Conservation (phyloP, 2,329 filamentous ascomycete species). For the Colletotrichum agaves region DNA sequence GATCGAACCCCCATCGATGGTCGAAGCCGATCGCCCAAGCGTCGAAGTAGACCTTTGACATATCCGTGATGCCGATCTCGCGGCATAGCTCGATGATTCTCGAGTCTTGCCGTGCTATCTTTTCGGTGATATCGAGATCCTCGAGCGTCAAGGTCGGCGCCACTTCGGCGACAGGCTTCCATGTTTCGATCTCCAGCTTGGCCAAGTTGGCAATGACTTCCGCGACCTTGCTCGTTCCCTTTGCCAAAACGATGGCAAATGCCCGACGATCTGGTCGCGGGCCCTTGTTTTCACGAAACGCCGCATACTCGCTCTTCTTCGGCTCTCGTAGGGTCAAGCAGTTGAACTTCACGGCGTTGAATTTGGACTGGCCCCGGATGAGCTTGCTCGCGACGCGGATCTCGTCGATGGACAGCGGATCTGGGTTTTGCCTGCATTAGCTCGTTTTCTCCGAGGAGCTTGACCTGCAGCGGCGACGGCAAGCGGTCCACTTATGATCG, state of each 20-base stretch:
- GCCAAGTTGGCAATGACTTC: slow-evolving; percentile 63
- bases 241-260: slow-evolving; percentile 60
- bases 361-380: slow-evolving; percentile 52
- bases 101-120: slow-evolving; percentile 72
- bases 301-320: slow-evolving; percentile 70
- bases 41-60: slow-evolving; percentile 87
- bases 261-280: slow-evolving; percentile 61
- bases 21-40: slow-evolving; percentile 89
- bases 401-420: slow-evolving; percentile 65
- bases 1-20: slow-evolving; percentile 76
- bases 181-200: slow-evolving; percentile 52
- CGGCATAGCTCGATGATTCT: slow-evolving; percentile 82
- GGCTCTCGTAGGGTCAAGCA: slow-evolving; percentile 75
- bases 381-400: slow-evolving; percentile 61
- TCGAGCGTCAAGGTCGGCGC: slow-evolving; percentile 76
- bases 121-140: slow-evolving; percentile 80
- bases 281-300: slow-evolving; percentile 62
- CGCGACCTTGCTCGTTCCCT: slow-evolving; percentile 45
- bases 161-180: slow-evolving; percentile 59
- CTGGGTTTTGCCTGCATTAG: slow-evolving; percentile 44
- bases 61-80: slow-evolving; percentile 80
- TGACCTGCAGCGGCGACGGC: background rate
- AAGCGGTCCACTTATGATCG: background rate
- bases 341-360: slow-evolving; percentile 61
- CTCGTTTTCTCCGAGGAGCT: background rate